Conservation (phyloP, 495 filamentous ascomycete genomes). For the Hypoxylon rickii region DNA sequence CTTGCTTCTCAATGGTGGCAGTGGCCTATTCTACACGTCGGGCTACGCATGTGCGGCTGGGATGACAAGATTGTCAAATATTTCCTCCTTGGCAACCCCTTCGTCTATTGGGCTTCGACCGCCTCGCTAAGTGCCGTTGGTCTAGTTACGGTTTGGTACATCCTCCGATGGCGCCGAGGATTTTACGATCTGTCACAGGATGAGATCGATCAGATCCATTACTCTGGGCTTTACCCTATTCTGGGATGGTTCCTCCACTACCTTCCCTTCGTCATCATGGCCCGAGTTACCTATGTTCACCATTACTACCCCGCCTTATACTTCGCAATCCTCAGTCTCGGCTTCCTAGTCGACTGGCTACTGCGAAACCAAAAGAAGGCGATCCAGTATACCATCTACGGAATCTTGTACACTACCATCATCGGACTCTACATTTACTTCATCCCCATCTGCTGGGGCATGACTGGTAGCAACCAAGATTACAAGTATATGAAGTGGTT, state of each 20-base stretch:
- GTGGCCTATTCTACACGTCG: slow-evolving; percentile 95
- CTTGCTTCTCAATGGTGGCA: slow-evolving; percentile 97
- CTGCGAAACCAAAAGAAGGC: slow-evolving; percentile 63
- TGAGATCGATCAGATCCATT: slow-evolving; percentile 92
- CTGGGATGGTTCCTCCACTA: slow-evolving; percentile 97
- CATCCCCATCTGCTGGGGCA: slow-evolving; percentile 94
- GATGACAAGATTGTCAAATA: slow-evolving; percentile 95
- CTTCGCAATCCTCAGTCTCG: slow-evolving; percentile 88
- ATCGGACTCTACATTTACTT: slow-evolving; percentile 87
- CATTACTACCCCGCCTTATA: slow-evolving; percentile 99
- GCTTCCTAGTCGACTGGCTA: slow-evolving; percentile 87
- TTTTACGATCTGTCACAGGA: slow-evolving; percentile 77
- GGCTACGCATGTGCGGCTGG: slow-evolving; percentile 98
- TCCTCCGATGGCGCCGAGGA: slow-evolving; percentile 94
- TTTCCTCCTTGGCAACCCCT: slow-evolving; percentile 94
- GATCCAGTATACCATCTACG: slow-evolving; percentile 67
- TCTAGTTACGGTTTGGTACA: slow-evolving; percentile 77
- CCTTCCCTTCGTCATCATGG: slow-evolving; percentile 94
- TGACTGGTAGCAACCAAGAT: slow-evolving; percentile 80
- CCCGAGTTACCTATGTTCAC: slow-evolving; percentile 96
- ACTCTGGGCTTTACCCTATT: slow-evolving; percentile 86
- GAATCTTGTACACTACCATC: slow-evolving; percentile 68
- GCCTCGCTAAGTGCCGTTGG: slow-evolving; percentile 73
- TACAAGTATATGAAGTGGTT: slow-evolving; percentile 96
- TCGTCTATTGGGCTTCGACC: slow-evolving; percentile 95